Evolutionary conservation across 139 green algal species (phyloP).

Genomic region (Micromonas pusilla): DNA sequence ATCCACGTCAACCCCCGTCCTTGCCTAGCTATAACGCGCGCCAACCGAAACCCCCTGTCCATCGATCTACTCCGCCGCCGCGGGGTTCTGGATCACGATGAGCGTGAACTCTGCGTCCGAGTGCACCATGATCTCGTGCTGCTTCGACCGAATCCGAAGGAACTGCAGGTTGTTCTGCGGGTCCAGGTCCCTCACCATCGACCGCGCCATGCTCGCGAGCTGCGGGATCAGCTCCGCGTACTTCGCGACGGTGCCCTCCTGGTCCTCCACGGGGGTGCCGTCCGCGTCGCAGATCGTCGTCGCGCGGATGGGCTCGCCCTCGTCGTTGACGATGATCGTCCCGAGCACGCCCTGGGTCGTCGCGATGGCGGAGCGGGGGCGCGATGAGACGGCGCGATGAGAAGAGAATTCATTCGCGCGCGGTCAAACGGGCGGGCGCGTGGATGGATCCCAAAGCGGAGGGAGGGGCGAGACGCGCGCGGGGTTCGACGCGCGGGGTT

Average conservation of each 20-base stretch:
- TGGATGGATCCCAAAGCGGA: no score
- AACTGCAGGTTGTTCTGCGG: constrained; percentile 77
- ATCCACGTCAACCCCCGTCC: no score
- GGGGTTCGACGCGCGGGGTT: no score
- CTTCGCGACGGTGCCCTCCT: constrained; percentile 46
- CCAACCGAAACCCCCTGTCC: no score
- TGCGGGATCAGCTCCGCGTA: constrained; percentile 64
- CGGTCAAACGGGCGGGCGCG: no score
- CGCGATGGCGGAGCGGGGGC: no score
- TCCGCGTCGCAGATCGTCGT: constrained; percentile 29
- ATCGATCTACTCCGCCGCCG: constrained; percentile 8
- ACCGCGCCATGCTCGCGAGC: constrained; percentile 66
- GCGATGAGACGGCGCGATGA: no score
- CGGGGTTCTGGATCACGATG: constrained; percentile 66
- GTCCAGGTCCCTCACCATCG: constrained; percentile 67
- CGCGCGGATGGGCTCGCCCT: constrained; percentile 76
- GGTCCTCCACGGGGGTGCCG: neutral
- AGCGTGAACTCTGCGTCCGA: constrained; percentile 65
- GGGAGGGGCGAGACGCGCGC: no score
- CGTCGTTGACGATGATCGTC: constrained; percentile 71
- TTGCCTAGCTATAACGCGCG: no score
- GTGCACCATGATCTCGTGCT: constrained; percentile 83
- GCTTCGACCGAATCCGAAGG: constrained; percentile 67
- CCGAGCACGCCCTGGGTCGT: constrained; percentile 57
- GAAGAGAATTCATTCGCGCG: no score